Evolutionary conservation across 2,329 filamentous ascomycete genomes (phyloP), one percentile per base, ranked within the genome.

Genomic region (Fusarium nodosum): DNA sequence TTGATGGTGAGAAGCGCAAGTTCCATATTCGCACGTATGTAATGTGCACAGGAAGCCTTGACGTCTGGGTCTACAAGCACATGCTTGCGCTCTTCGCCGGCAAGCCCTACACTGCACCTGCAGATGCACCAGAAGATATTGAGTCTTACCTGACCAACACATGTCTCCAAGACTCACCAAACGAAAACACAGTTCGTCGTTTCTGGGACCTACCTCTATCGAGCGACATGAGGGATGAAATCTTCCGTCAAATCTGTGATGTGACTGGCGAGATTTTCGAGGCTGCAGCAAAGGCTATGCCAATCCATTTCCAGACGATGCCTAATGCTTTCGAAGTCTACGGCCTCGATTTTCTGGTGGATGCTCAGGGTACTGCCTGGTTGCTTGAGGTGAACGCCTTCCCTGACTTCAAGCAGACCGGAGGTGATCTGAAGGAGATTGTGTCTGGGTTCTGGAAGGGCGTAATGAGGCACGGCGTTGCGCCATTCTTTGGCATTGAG

Each of bases 21-120:
- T 99, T 98, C 82, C 96, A 99, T 81, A 93, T 99, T 76, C 87
- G 96, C 45, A 93, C 92, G 3, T 99, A 99, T 79, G 93, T 97
- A 26, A 86, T 97, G 62, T 93, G 93, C 54, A 84, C 90, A 2
- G 94, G 94, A 44, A 88, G 90, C 2, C 84, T 99, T 15, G 86
- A 89, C 64, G 88, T 98, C 56, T 94, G 93, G 81, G 92, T 98
- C 72, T 97, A 97, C 85, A 88, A 84, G 72, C 89, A 90, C 64
- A 97, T 98, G 94, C 90, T 99, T 13, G 94, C 95, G 1, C 89
- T 99, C 36, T 98, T 98, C 80, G 94, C 96, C 0, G 90, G 88
- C 12, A 87, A 88, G 66, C 79, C 89, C 0, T 99, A 98, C 80
- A 75, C 80, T 1, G 77, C 91, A 0, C 95, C 94, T 0, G 86